These are phyloP conservation scores for Rhodosorus marinus DNA, from an alignment of 23 red algal genomes.

Conservation along the genomic window DNA sequence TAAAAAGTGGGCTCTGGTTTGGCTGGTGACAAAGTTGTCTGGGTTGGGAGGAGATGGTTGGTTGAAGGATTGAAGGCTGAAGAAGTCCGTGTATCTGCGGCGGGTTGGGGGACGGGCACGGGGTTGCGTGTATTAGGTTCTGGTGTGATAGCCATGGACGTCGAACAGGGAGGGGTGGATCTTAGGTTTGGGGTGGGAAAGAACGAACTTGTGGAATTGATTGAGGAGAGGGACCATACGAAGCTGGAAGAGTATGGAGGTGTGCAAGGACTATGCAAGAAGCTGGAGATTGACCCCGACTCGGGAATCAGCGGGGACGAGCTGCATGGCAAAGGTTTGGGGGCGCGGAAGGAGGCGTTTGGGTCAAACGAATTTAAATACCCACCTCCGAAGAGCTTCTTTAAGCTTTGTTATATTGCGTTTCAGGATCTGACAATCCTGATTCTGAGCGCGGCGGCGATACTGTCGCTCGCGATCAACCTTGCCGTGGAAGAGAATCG, in stretches of 20 bases:
- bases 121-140: too few relatives aligned
- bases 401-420: slow-evolving; percentile 19
- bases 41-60: too few relatives aligned
- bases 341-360: slow-evolving; percentile 3
- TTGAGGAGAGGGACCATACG: slow-evolving; percentile 22
- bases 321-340: slow-evolving; percentile 2
- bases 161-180: slow-evolving; percentile 6
- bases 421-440: slow-evolving; percentile 72
- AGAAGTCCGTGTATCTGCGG: too few relatives aligned
- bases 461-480: slow-evolving; percentile 33
- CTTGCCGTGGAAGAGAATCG: slow-evolving; percentile 34
- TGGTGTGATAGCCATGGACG: too few relatives aligned
- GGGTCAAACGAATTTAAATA: slow-evolving; percentile 61
- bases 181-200: slow-evolving; percentile 14
- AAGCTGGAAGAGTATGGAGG: slow-evolving; percentile 15
- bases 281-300: slow-evolving; percentile 2
- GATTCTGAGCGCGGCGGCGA: slow-evolving; percentile 54
- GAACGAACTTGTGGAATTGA: slow-evolving; percentile 11
- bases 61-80: too few relatives aligned
- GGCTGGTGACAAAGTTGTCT: too few relatives aligned
- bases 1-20: too few relatives aligned
- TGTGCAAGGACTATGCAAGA: not conserved
- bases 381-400: slow-evolving; percentile 39
- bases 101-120: too few relatives aligned
- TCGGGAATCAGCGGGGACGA: slow-evolving; percentile 16